Percentiles rank a stretch among this genome's conserved stretches.
Evolutionary conservation across 208 protist genomes (phyloP).

Genomic region (Wallacemonas sp.): DNA sequence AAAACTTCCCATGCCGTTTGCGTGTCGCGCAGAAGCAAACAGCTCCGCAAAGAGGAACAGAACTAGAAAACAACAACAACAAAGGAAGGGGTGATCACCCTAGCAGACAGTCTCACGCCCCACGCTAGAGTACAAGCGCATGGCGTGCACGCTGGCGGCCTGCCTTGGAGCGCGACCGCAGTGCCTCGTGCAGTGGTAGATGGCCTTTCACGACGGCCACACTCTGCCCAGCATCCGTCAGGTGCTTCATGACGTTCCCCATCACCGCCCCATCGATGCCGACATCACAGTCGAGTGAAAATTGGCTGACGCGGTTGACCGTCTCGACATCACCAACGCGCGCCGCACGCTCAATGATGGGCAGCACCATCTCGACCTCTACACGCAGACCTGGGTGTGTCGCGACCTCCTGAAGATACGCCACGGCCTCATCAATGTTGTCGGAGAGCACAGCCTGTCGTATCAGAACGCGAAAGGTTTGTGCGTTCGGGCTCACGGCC

Average conservation of each 20-base stretch:
- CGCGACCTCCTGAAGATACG: constrained; percentile 67
- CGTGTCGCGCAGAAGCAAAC: too few species aligned
- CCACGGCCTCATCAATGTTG: constrained; percentile 79
- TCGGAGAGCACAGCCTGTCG: constrained; percentile 69
- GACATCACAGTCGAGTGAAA: constrained; percentile 79
- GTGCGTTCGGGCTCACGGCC: constrained; percentile 63
- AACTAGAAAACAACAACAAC: not conserved
- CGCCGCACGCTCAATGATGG: constrained; percentile 76
- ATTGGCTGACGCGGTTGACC: constrained; percentile 70
- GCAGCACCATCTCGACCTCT: constrained; percentile 88
- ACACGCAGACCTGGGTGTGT: constrained; percentile 60
- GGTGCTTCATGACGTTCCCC: constrained; percentile 53
- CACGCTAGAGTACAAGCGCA: constrained; percentile 43
- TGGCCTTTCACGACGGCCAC: constrained; percentile 74
- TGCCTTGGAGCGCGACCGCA: constrained; percentile 74
- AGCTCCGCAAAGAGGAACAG: constrained; percentile 1
- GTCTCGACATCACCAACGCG: constrained; percentile 75
- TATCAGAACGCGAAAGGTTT: constrained; percentile 82
- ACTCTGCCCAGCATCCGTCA: constrained; percentile 67
- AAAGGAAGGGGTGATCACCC: too few species aligned
- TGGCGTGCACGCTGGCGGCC: constrained; percentile 65
- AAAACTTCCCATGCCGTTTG: too few species aligned
- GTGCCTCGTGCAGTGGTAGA: constrained; percentile 74
- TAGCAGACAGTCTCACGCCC: too few species aligned
- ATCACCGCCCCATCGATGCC: constrained; percentile 77